Evolutionary conservation across 2,329 filamentous ascomycete species (phyloP).

Genomic region (Ceratocystis alfenasii): DNA sequence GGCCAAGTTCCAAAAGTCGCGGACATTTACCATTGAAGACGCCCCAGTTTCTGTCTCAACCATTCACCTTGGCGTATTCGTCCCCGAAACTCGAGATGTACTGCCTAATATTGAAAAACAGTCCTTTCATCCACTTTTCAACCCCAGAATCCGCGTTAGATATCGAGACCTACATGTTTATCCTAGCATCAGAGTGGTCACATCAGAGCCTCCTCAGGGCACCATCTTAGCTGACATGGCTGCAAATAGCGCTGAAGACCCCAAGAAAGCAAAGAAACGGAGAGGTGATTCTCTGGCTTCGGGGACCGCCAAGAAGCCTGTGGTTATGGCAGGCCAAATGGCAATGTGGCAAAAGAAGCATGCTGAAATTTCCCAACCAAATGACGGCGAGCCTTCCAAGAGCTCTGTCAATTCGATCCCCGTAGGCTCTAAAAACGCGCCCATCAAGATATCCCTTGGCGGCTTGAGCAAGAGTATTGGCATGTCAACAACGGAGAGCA

Average conservation of each 20-base stretch:
- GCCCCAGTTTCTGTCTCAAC: conserved; percentile 59
- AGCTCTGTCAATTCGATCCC: conserved; percentile 15
- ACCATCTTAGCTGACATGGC: conserved; percentile 25
- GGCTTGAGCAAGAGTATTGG: conserved; percentile 16
- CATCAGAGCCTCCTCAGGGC: conserved; percentile 31
- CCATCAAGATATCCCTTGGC: conserved; percentile 30
- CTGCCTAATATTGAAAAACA: conserved; percentile 46
- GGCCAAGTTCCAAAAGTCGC: conserved; percentile 56
- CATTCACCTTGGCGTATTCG: conserved; percentile 75
- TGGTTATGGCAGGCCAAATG: conserved; percentile 35
- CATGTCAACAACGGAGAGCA: conserved; percentile 7
- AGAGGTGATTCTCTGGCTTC: conserved; percentile 36
- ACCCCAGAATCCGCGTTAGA: conserved; percentile 53
- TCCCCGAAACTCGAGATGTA: conserved; percentile 53
- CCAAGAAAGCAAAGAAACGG: conserved; percentile 40
- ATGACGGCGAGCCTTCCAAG: conserved; percentile 1
- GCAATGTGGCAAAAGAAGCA: conserved; percentile 37
- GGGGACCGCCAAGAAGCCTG: conserved; percentile 30
- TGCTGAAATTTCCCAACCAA: conserved; percentile 29
- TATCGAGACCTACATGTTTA: conserved; percentile 70
- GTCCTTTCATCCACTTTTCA: conserved; percentile 59
- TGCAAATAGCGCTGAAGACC: conserved; percentile 24
- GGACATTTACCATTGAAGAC: conserved; percentile 67
- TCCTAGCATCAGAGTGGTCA: conserved; percentile 51
- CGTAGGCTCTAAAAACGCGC: conserved; percentile 14